These are phyloP conservation scores for Solanum pennellii DNA, from an alignment of 257 asterid species.

Conservation along the genomic window DNA sequence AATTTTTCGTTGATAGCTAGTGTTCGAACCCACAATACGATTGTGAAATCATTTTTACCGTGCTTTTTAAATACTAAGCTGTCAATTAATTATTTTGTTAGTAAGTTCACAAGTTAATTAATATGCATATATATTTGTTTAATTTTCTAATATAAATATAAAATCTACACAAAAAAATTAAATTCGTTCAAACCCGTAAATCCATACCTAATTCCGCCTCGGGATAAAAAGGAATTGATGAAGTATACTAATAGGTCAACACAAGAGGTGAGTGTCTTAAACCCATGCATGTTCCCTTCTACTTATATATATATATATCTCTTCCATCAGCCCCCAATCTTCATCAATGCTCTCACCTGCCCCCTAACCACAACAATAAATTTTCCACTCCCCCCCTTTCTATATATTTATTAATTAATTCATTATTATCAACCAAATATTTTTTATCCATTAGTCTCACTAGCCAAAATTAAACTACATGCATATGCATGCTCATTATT, in stretches of 20 bases:
- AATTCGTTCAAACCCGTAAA: no score
- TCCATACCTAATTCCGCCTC: no score
- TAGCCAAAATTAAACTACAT: neutral
- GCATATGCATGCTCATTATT: neutral
- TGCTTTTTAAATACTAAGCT: no score
- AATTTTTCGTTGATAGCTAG: no score
- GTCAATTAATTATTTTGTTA: no score
- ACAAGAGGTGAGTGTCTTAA: neutral
- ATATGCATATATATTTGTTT: no score
- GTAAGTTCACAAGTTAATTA: no score
- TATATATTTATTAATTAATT: neutral
- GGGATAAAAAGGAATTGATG: neutral
- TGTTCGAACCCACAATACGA: no score
- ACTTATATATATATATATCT: neutral
- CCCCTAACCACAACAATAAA: constrained; percentile 11
- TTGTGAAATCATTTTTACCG: no score
- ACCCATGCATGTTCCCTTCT: neutral
- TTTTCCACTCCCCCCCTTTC: neutral
- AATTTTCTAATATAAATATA: no score
- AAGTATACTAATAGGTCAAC: neutral
- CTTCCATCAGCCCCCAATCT: neutral
- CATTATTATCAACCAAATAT: neutral
- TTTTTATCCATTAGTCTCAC: neutral
- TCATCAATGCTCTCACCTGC: constrained; percentile 33
- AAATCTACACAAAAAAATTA: no score